Base-by-base conservation (phyloP, 2,329 filamentous ascomycete genomes). In the Phaeomoniella chlamydospora region DNA sequence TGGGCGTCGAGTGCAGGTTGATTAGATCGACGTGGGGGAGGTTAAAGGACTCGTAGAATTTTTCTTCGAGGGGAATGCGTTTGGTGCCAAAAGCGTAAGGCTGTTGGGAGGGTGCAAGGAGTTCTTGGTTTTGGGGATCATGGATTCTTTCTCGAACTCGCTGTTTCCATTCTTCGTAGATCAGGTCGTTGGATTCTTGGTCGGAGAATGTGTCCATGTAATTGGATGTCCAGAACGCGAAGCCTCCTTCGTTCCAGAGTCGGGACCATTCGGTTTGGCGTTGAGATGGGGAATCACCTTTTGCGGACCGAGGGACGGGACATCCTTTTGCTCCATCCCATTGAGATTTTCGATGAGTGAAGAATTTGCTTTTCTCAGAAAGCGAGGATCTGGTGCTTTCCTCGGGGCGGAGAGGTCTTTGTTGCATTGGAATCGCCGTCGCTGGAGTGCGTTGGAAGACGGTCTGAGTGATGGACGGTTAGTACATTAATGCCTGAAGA, bases 371-470 rank as follows among this genome's bases (percentile, higher is more conserved):
- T 0, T 56, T 59, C 34, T 72, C 72, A 22, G 50, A 53, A 5
- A 42, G 43, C 44, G 69, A 68, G 15, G 45, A 49, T 2, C 47
- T 46, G 15, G 70, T 55, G 45, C 78, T 69, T 41, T 74, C 67
- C 38, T 66, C 59, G 9, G 50, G 54, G 1, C 61, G 65, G 17
- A 77, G 55, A 1, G 55, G 29, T 2, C 58, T 54, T 39, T 67
- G 64, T 2, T 65, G 60, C 72, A 81, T 77, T 0, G 75, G 74
- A 0, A 80, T 45, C 0, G 72, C 72, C 4, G 77, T 57, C 39
- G 80, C 81, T 0, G 77, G 76, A 1, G 74, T 80, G 5, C 76
- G 67, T 45, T 80, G 74, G 49, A 79, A 79, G 22, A 81, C 70
- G 2, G 57, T 64, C 1, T 26, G 6, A n/a, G 22, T 9, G n/a